These are phyloP conservation scores for Haematococcus sp. DNA, from an alignment of 139 green algal species.

Conservation along the genomic window DNA sequence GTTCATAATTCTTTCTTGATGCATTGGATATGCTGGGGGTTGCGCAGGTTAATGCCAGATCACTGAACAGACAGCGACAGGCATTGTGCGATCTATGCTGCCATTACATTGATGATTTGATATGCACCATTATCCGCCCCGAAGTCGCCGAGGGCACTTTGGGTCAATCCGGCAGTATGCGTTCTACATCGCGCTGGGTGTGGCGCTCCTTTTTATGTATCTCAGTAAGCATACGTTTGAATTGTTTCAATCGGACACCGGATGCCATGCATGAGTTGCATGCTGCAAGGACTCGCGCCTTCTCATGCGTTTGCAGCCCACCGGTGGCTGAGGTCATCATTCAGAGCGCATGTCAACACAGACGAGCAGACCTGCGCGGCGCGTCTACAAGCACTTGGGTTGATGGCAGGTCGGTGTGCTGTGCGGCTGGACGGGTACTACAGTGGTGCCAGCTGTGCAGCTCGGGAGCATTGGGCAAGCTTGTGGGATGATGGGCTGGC, in stretches of 20 bases:
- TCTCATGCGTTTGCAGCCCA: constrained; percentile 4
- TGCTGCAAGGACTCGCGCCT: neutral
- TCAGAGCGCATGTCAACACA: neutral
- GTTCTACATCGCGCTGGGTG: neutral
- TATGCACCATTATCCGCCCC: no score
- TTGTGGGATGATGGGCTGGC: no score
- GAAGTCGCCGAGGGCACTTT: neutral
- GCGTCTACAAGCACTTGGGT: constrained; percentile 18
- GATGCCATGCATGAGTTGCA: neutral
- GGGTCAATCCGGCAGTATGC: neutral
- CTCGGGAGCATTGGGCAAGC: no score
- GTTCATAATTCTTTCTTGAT: no score
- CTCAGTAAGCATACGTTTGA: constrained; percentile 1
- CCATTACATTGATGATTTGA: no score
- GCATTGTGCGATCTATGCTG: no score
- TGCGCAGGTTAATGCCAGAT: no score
- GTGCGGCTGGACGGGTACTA: no score
- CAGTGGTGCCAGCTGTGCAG: no score
- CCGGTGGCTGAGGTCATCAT: neutral
- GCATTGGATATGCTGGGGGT: no score
- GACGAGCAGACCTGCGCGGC: constrained; percentile 19
- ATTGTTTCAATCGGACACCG: no score
- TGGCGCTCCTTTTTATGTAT: neutral
- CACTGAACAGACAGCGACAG: no score
- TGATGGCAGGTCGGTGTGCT: constrained; percentile 15